phyloP scores from a whole-genome alignment of 2,329 filamentous ascomycete species.

The Cryphonectria naterciae region DNA sequence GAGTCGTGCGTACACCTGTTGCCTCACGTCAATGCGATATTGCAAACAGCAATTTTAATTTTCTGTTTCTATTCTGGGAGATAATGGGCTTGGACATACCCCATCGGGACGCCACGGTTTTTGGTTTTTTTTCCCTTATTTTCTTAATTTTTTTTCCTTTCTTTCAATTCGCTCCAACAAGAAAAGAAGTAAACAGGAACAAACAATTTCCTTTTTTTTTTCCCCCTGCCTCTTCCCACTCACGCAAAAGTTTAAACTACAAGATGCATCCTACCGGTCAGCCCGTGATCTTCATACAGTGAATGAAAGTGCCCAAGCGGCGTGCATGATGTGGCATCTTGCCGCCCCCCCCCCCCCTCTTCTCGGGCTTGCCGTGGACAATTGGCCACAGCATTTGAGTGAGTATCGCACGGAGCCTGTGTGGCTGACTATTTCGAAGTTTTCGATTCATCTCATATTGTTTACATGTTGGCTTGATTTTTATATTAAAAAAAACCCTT shows the following conservation, averaged over 20 bases:
- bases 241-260: background rate
- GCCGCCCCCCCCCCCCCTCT: too few species aligned
- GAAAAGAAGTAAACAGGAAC: background rate
- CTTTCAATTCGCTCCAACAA: background rate
- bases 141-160: fast-evolving
- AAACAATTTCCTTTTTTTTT: background rate
- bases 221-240: background rate
- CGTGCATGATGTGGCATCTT: too few species aligned
- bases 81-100: background rate
- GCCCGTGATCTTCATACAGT: background rate
- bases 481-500: too few species aligned
- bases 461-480: too few species aligned
- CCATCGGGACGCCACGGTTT: background rate
- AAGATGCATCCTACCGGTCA: background rate
- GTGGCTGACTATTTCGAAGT: background rate
- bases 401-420: background rate
- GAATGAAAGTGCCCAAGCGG: background rate
- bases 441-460: too few species aligned
- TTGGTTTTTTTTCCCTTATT: background rate
- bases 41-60: background rate
- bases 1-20: background rate
- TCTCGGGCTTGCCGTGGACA: background rate
- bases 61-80: background rate
- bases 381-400: background rate
- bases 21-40: background rate